Evolutionary conservation across 2,329 filamentous ascomycete species (phyloP), one percentile per base, ranked within the genome.

Genomic region (Sporothrix globosa): DNA sequence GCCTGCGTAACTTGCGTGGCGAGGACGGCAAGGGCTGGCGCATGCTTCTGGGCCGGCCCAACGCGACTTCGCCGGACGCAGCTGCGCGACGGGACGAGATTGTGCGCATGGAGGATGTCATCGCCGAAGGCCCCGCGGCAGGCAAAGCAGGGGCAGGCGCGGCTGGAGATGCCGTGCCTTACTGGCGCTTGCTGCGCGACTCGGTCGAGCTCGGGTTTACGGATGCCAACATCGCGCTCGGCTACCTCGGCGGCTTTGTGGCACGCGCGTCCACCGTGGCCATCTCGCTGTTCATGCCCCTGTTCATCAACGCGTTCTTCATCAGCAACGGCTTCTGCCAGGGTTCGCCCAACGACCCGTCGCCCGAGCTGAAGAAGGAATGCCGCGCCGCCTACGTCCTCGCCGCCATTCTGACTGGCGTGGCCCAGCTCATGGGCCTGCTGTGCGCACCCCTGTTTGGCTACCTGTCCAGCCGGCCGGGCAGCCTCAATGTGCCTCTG

Each of bases 221-320:
- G 10, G 92, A 96, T 77, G 85, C 88, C 11, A 87, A 91, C 75
- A 97, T 99, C 73, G 90, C 89, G 21, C 85, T 98, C 0, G 95
- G 92, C 39, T 99, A 98, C 77, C 82, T 98, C 0, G 96, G 95
- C 73, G 96, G 96, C 1, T 97, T 98, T 76, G 95, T 99, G 2
- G 95, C 94, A 11, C 89, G 96, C 70, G 94, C 96, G 9, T 97
- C 94, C 0, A 97, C 93, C 0, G 96, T 99, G 5, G 95, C 92
- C 68, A 97, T 99, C 74, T 96, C 93, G 0, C 87, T 98, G 6
- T 99, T 98, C 81, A 91, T 99, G 69, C 96, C 96, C 0, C 86
- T 99, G 1, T 96, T 92, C 77, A 89, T 97, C 75, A 98, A 98
- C 78, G 90, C 92, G 30, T 97, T 92, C 79, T 98, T 95, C 80